phyloP scores from a whole-genome alignment of 2,329 filamentous ascomycete species.

The Cladosporium austrohemisphaericum region DNA sequence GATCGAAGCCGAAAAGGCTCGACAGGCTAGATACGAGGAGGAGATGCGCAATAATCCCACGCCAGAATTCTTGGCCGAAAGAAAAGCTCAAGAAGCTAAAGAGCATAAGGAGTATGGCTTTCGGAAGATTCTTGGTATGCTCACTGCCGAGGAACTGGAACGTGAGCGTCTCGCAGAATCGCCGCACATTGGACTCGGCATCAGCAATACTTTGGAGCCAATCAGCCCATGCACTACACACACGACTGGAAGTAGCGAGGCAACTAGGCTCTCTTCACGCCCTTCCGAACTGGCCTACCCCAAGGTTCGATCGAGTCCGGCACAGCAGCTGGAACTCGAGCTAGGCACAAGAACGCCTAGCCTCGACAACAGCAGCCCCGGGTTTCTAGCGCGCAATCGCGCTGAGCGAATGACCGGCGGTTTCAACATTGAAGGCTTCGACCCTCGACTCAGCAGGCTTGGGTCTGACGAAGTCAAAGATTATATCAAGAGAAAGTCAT shows the following conservation, averaged over 20 bases:
- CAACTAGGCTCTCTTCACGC: not conserved
- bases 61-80: not conserved
- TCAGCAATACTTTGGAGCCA: not conserved
- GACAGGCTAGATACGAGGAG: not conserved
- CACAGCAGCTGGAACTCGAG: too few species aligned
- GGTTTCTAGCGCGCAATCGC: not conserved
- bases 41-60: conserved; percentile 5
- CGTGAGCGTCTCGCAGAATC: conserved; percentile 4
- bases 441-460: conserved; percentile 8
- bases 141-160: conserved; percentile 4
- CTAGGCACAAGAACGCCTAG: too few species aligned
- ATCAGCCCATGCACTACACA: not conserved
- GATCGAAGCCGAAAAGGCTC: conserved; percentile 2
- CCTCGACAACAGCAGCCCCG: not conserved
- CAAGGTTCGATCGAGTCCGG: too few species aligned
- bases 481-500: not conserved
- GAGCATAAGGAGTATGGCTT: conserved; percentile 5
- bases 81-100: not conserved
- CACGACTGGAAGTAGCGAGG: not conserved
- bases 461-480: conserved; percentile 8
- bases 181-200: not conserved
- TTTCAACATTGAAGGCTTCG: conserved; percentile 4
- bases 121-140: conserved; percentile 5
- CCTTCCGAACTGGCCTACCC: too few species aligned
- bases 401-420: conserved; percentile 6